phyloP scores from a whole-genome alignment of 1,284 basidiomycete species.

The Rhodotorula sp. region DNA sequence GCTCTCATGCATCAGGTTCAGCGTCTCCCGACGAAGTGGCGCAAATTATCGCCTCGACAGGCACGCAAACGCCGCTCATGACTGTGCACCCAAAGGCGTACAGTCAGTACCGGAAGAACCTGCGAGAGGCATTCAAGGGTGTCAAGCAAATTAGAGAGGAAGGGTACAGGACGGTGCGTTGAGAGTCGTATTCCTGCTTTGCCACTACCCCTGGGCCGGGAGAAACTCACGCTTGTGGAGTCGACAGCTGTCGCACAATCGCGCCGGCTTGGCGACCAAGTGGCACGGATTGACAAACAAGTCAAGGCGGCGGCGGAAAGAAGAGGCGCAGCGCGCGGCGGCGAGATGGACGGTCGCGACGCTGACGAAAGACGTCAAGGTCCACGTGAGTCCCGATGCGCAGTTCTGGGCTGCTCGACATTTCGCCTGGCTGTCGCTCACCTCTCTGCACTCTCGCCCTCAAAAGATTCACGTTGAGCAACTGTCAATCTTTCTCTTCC shows the following conservation, averaged over 20 bases:
- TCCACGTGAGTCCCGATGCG: slow-evolving; percentile 10
- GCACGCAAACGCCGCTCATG: neutral
- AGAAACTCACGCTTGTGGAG: no score
- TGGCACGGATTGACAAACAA: neutral
- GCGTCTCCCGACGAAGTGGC: neutral
- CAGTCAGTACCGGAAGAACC: slow-evolving; percentile 3
- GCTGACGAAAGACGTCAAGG: slow-evolving; percentile 31
- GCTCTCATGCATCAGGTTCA: neutral
- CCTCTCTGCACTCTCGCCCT: neutral
- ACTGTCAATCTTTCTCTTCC: slow-evolving; percentile 30
- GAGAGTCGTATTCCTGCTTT: neutral
- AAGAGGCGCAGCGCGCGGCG: slow-evolving; percentile 23
- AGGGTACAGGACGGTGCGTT: slow-evolving; percentile 9
- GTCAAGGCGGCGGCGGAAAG: neutral
- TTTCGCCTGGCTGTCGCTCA: neutral
- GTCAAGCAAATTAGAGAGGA: slow-evolving; percentile 1
- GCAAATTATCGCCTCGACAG: neutral
- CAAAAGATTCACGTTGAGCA: slow-evolving; percentile 36
- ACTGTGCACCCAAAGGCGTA: slow-evolving; percentile 12
- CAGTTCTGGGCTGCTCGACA: neutral
- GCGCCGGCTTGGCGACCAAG: slow-evolving; percentile 6
- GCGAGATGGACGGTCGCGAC: slow-evolving; percentile 22
- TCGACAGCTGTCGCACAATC: slow-evolving; percentile 16
- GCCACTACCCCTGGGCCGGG: neutral
- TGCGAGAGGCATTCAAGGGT: slow-evolving; percentile 16